Conservation (phyloP, 164 flowering plant genomes). For the grape (Vitis vinifera) region ASM3070453v1 NC_081819.1:15402501-15403000, state of each 20-base stretch:
- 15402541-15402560: constrained; percentile 45
- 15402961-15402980: no score
- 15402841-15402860: constrained; percentile 58
- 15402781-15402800: constrained; percentile 81
- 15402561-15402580: constrained; percentile 53
- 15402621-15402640: constrained; percentile 77
- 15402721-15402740: neutral
- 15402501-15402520: neutral
- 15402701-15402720: neutral
- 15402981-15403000: no score
- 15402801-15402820: constrained; percentile 94
- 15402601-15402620: constrained; percentile 73
- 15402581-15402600: constrained; percentile 92
- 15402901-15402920: no score
- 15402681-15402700: constrained; percentile 20
- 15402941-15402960: no score
- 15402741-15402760: no score
- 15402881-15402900: neutral
- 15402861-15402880: constrained; percentile 53
- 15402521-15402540: neutral
- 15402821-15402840: constrained; percentile 95
- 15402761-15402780: constrained; percentile 52
- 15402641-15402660: constrained; percentile 75
- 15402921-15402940: no score
- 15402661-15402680: constrained; percentile 92